Evolutionary conservation across 192 early-diverging fungal genomes (phyloP), one percentile per base, ranked within the genome.

Genomic region (Tieghemiomyces parasiticus): DNA sequence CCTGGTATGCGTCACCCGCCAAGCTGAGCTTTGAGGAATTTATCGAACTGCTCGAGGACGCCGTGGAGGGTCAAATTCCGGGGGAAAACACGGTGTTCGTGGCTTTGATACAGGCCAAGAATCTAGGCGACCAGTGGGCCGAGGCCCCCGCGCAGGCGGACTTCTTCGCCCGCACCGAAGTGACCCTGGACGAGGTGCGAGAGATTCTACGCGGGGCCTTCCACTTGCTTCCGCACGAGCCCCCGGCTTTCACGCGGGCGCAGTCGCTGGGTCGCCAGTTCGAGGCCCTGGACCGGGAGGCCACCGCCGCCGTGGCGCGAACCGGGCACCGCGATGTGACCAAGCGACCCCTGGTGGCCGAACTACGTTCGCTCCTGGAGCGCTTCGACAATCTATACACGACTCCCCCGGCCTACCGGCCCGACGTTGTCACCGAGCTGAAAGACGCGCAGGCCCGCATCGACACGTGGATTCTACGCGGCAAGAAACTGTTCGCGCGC

Each of bases 131-230:
- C 16, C 20, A 33, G 1, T 74, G 72, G 72, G 62, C 65, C 33
- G 34, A 65, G 3, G 54, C 19, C 16, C n/a, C n/a, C n/a, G 69
- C 69, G 0, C 28, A 33, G 19, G n/a, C n/a, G n/a, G 34, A 51
- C 14, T 60, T 60, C 22, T n/a, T 74, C 14, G 53, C 48, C 30
- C 61, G 55, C 22, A 50, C 61, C 14, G 66, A 65, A 0, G 63
- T 74, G 4, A 65, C 66, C 29, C 34, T 74, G 35, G 52, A 52
- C 19, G 69, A 71, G 48, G 61, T 74, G 24, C 62, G 54, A 28
- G 66, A 46, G 2, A 58, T 71, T 24, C 63, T 74, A 30, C 14
- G 49, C 56, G 55, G 64, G 60, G n/a, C 58, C 33, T 55, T 61
- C 51, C 34, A 31, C 64, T 9, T 63, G 59, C 0, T 68, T 64